A percentile compares a stretch with the other conserved stretches of the same genome.
These are phyloP conservation scores for Daldinia sp. DNA, from an alignment of 2,329 filamentous ascomycete species.

Conservation along the genomic window DNA sequence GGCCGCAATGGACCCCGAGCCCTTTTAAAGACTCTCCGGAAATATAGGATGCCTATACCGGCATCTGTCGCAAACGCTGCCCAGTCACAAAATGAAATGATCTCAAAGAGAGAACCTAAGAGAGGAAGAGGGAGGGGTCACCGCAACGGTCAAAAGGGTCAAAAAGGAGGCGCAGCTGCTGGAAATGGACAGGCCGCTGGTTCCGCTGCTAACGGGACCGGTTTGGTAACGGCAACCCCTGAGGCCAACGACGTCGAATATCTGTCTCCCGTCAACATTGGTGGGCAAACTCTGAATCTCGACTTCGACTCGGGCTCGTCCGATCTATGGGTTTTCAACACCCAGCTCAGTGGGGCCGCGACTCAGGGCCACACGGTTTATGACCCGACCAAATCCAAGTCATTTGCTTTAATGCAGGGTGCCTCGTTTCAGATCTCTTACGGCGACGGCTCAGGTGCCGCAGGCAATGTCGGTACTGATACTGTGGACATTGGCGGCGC, in stretches of 20 bases:
- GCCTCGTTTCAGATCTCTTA: conserved; percentile 47
- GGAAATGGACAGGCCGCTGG: conserved; percentile 10
- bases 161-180: conserved; percentile 27
- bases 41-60: conserved; percentile 47
- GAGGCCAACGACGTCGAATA: conserved; percentile 47
- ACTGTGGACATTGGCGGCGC: conserved; percentile 47
- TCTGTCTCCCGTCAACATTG: conserved; percentile 46
- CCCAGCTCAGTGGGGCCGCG: conserved; percentile 41
- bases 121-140: conserved; percentile 37
- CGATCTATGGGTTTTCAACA: conserved; percentile 50
- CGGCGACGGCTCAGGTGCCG: conserved; percentile 48
- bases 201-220: conserved; percentile 39
- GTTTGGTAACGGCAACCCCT: conserved; percentile 40
- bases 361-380: conserved; percentile 44
- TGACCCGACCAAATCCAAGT: conserved; percentile 42
- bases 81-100: conserved; percentile 39
- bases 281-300: conserved; percentile 46
- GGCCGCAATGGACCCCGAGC: conserved; percentile 45
- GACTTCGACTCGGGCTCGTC: conserved; percentile 50
- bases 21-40: conserved; percentile 45
- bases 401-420: conserved; percentile 43
- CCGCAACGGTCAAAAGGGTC: conserved; percentile 10
- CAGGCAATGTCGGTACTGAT: conserved; percentile 48
- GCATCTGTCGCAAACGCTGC: conserved; percentile 38
- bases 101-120: conserved; percentile 41